Percentiles rank a stretch among this genome's conserved stretches.
These are phyloP conservation scores for Liquidambar formosana DNA, from an alignment of 164 flowering plant genomes.

Conservation along the genomic window DNA sequence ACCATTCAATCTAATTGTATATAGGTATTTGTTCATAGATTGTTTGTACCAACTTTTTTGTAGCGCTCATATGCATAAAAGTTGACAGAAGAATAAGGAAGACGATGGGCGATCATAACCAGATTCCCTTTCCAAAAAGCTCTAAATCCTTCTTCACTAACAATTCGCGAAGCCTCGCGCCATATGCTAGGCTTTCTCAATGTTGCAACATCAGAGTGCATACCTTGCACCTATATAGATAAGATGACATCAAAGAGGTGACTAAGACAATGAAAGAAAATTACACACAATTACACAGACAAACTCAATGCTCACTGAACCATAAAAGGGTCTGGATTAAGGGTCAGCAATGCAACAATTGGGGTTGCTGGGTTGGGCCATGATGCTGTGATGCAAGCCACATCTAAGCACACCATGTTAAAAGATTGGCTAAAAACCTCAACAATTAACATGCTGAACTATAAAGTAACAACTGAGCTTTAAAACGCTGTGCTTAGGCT, in stretches of 20 bases:
- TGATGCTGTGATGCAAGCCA: too few species aligned
- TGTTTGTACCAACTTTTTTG: constrained; percentile 47
- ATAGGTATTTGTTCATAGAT: constrained; percentile 8
- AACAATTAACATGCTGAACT: too few species aligned
- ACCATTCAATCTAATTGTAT: neutral
- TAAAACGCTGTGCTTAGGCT: too few species aligned
- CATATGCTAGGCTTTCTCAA: constrained; percentile 56
- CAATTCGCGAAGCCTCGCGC: constrained; percentile 59
- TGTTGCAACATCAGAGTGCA: constrained; percentile 58
- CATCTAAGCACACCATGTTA: too few species aligned
- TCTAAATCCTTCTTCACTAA: constrained; percentile 58
- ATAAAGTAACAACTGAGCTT: too few species aligned
- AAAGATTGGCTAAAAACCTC: too few species aligned
- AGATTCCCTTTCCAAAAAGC: constrained; percentile 83
- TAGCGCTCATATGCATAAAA: constrained; percentile 68
- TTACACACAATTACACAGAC: neutral
- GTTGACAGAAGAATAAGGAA: constrained; percentile 71
- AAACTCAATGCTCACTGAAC: neutral
- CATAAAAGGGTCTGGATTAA: too few species aligned
- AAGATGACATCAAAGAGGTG: neutral
- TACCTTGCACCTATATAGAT: constrained; percentile 59
- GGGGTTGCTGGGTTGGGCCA: too few species aligned
- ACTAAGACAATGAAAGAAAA: neutral
- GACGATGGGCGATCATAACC: constrained; percentile 67
- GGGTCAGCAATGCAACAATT: too few species aligned